A percentile compares a stretch with the other conserved stretches of the same genome.
These are phyloP conservation scores for Nothophytophthora sp. DNA, from an alignment of 352 stramenopile species.

Conservation along the genomic window DNA sequence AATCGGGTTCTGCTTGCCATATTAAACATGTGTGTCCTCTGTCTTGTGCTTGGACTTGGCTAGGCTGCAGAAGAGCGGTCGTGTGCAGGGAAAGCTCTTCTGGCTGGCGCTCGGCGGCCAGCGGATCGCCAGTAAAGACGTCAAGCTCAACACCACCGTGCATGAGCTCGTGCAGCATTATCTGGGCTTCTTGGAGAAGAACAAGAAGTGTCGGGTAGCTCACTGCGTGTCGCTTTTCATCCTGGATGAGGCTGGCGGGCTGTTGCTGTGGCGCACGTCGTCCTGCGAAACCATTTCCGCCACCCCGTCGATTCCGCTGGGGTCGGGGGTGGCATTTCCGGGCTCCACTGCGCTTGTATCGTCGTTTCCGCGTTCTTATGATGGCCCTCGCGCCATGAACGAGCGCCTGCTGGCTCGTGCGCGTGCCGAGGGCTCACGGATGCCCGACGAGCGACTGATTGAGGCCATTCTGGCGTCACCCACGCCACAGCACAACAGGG, in stretches of 20 bases:
- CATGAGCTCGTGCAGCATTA: constrained; percentile 44
- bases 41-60: background rate
- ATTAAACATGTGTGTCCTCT: background rate
- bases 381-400: constrained; percentile 58
- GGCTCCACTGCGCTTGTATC: constrained; percentile 10
- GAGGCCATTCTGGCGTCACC: constrained; percentile 72
- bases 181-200: constrained; percentile 59
- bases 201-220: constrained; percentile 67
- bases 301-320: constrained; percentile 2
- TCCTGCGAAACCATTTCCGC: constrained; percentile 53
- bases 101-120: constrained; percentile 66
- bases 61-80: constrained; percentile 67
- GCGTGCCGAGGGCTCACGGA: constrained; percentile 44
- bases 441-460: constrained; percentile 63
- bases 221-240: constrained; percentile 58
- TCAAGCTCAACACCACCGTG: constrained; percentile 50
- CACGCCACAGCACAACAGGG: constrained; percentile 30
- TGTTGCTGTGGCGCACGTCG: constrained; percentile 62
- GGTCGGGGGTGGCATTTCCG: constrained; percentile 6
- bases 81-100: constrained; percentile 59
- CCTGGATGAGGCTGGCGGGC: constrained; percentile 45
- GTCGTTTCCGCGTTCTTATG: constrained; percentile 28
- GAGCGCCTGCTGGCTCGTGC: constrained; percentile 63
- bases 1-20: constrained; percentile 29
- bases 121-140: constrained; percentile 71